These are phyloP conservation scores for Xylariaceae sp. DNA, from an alignment of 2,329 filamentous ascomycete genomes.

Conservation along the genomic window DNA sequence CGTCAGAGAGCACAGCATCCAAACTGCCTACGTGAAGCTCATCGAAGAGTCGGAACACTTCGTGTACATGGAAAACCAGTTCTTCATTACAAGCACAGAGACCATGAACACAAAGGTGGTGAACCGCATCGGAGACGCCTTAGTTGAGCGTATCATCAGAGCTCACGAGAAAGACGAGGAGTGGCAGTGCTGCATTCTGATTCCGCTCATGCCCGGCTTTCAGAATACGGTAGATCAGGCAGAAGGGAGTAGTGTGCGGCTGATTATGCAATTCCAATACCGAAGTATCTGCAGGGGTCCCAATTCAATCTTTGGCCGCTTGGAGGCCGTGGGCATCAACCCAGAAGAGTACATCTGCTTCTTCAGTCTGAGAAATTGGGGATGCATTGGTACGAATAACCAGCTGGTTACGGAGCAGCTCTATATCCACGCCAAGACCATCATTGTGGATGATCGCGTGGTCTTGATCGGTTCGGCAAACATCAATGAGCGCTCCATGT, in stretches of 20 bases:
- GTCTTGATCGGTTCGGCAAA: slow-evolving; percentile 96
- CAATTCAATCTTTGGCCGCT: slow-evolving; percentile 80
- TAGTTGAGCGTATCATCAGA: slow-evolving; percentile 84
- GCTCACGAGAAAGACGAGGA: slow-evolving; percentile 78
- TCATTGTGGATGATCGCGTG: slow-evolving; percentile 89
- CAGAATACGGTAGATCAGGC: slow-evolving; percentile 93
- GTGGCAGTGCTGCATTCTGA: slow-evolving; percentile 84
- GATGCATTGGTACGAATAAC: slow-evolving; percentile 75
- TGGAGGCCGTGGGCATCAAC: slow-evolving; percentile 73
- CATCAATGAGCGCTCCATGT: slow-evolving; percentile 95
- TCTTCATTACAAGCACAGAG: slow-evolving; percentile 90
- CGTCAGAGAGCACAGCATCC: slow-evolving; percentile 86
- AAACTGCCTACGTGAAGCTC: slow-evolving; percentile 89
- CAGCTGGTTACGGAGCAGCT: slow-evolving; percentile 88
- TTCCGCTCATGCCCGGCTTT: slow-evolving; percentile 96
- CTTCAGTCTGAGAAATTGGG: slow-evolving; percentile 88
- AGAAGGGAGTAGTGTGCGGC: slow-evolving; percentile 85
- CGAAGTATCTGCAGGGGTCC: slow-evolving; percentile 92
- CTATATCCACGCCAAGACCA: slow-evolving; percentile 96
- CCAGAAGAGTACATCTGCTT: slow-evolving; percentile 95
- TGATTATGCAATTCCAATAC: slow-evolving; percentile 97
- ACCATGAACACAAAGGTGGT: slow-evolving; percentile 81
- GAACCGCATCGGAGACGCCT: slow-evolving; percentile 88
- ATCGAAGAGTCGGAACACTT: slow-evolving; percentile 95
- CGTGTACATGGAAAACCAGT: slow-evolving; percentile 98